Percentiles rank a stretch among this genome's conserved stretches.
Conservation (phyloP, 2,329 filamentous ascomycete genomes). For the Lanzia echinophila region DNA sequence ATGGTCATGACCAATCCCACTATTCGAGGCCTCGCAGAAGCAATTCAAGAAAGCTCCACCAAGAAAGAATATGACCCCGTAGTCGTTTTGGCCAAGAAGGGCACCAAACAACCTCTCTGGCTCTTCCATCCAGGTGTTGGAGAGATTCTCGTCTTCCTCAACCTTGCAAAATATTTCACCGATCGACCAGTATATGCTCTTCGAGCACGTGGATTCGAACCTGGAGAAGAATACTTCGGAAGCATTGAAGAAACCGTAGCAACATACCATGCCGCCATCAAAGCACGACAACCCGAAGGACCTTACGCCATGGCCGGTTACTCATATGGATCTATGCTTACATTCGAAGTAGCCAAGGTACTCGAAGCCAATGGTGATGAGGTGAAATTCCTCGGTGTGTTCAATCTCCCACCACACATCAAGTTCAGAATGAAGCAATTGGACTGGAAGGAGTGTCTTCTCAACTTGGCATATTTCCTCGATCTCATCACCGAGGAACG, state of each 20-base stretch:
- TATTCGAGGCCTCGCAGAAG: constrained; percentile 24
- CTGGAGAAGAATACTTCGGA: constrained; percentile 2
- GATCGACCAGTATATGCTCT: constrained; percentile 41
- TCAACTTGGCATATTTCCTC: constrained; percentile 33
- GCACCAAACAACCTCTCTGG: constrained; percentile 33
- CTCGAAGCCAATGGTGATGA: constrained; percentile 34
- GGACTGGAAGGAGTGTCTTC: constrained; percentile 30
- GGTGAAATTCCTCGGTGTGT: constrained; percentile 38
- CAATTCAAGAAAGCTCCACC: constrained; percentile 16
- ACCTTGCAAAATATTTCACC: constrained; percentile 32
- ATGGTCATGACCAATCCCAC: constrained; percentile 29
- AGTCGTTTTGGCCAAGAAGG: constrained; percentile 26
- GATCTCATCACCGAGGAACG: constrained; percentile 29
- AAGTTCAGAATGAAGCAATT: constrained; percentile 24
- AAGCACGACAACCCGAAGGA: constrained; percentile 36
- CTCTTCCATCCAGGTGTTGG: constrained; percentile 36
- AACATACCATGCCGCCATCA: constrained; percentile 36
- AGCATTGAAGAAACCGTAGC: constrained; percentile 18
- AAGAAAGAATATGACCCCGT: constrained; percentile 29
- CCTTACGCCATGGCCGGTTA: constrained; percentile 47
- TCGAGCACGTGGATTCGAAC: constrained; percentile 34
- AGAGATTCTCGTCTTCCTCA: constrained; percentile 36
- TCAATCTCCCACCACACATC: constrained; percentile 44
- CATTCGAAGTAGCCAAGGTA: constrained; percentile 42
- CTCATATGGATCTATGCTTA: constrained; percentile 41